Base-by-base conservation (phyloP, 208 protist genomes). In the Crithidia acanthocephali region DNA sequence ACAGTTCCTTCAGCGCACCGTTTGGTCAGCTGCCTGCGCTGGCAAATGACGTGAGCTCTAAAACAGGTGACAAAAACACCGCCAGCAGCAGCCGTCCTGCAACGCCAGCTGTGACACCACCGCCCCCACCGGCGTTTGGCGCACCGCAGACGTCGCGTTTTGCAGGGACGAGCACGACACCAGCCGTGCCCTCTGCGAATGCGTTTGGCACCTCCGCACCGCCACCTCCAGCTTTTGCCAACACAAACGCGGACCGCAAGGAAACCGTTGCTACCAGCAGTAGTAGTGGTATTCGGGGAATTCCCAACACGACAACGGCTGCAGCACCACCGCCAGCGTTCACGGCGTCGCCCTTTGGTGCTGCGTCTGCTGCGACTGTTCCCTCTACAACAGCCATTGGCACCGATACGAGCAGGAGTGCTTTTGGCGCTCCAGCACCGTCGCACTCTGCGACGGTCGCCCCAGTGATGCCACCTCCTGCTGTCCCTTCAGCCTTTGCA, bases 1-100 rank as follows among this genome's bases (percentile, higher is more conserved):
- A 2, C 23, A 71, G 65, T 30, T 53, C 44, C 16, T 25, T 65
- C 45, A 65, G 20, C 59, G 40, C 59, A 1, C 44, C 59, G 4
- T 65, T 65, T 47, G 59, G 44, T 13, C 3, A 28, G 44, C 10
- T 13, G 30, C n/a, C n/a, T n/a, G n/a, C n/a, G n/a, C n/a, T n/a
- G n/a, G n/a, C n/a, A n/a, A n/a, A n/a, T n/a, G n/a, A n/a, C n/a
- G n/a, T n/a, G n/a, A n/a, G n/a, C n/a, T n/a, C n/a, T n/a, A n/a
- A n/a, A n/a, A n/a, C n/a, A n/a, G n/a, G n/a, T n/a, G n/a, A n/a
- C n/a, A n/a, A n/a, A n/a, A n/a, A n/a, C n/a, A n/a, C n/a, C n/a
- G 30, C 20, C 30, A 40, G 53, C 53, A 40, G 50, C 50, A 32
- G 45, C 45, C 4, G 9, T n/a, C n/a, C n/a, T n/a, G 10, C 45